Evolutionary conservation across 768 basidiomycete species (phyloP).

Genomic region (Agrocybe chaxingu): DNA sequence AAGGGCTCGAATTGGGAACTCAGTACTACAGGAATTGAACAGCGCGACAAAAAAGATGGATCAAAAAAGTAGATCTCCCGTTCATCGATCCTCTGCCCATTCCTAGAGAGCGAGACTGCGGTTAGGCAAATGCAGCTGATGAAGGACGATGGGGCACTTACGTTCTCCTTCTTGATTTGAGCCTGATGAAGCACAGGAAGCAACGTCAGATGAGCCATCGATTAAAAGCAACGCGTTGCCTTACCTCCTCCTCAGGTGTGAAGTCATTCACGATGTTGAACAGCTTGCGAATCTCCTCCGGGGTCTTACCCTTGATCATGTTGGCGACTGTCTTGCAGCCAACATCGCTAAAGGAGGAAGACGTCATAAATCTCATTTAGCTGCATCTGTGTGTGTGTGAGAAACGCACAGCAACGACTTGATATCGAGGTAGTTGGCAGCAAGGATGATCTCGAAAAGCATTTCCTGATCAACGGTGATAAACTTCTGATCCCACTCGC

Average conservation of each 20-base stretch:
- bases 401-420: constrained; percentile 89
- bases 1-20: constrained; percentile 10
- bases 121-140: constrained; percentile 12
- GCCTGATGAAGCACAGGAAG: constrained; percentile 46
- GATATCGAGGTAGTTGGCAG: constrained; percentile 99
- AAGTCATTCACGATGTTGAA: constrained; percentile 99
- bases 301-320: constrained; percentile 99
- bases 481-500: constrained; percentile 99
- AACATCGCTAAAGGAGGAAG: constrained; percentile 64
- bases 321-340: constrained; percentile 99
- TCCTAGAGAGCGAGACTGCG: constrained; percentile 45
- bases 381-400: not conserved
- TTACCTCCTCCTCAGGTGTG: constrained; percentile 97
- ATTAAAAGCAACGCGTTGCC: constrained; percentile 14
- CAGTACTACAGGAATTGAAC: constrained; percentile 14
- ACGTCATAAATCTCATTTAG: constrained; percentile 5
- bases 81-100: constrained; percentile 91
- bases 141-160: constrained; percentile 36
- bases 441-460: constrained; percentile 99
- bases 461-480: constrained; percentile 99
- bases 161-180: constrained; percentile 99
- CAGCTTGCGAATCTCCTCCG: constrained; percentile 97
- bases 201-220: constrained; percentile 8
- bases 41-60: constrained; percentile 13
- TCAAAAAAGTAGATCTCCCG: constrained; percentile 11